A percentile compares a stretch with the other conserved stretches of the same genome.
Evolutionary conservation across 441 rosid species (phyloP).

Genomic region (Populus hybrid): DNA sequence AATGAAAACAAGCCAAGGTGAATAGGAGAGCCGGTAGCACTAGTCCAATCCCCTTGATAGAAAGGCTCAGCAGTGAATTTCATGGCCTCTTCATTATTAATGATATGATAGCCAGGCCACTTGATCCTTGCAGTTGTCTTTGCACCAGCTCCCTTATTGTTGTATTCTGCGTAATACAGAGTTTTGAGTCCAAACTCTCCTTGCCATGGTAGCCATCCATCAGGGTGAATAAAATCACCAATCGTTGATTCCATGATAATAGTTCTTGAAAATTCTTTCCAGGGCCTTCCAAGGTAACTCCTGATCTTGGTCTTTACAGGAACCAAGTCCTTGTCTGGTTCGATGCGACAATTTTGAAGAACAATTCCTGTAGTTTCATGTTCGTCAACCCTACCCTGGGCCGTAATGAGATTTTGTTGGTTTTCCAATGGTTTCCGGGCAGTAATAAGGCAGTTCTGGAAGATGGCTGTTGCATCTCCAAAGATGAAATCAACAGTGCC

Average conservation of each 20-base stretch:
- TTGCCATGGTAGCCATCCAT: conserved; percentile 59
- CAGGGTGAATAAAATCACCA: conserved; percentile 55
- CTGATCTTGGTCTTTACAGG: conserved; percentile 34
- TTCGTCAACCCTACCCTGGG: conserved; percentile 54
- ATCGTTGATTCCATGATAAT: conserved; percentile 61
- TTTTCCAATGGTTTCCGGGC: conserved; percentile 47
- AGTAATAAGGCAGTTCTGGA: conserved; percentile 61
- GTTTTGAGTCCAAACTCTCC: conserved; percentile 50
- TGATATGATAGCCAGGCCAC: conserved; percentile 61
- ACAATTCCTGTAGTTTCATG: conserved; percentile 60
- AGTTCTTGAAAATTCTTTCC: conserved; percentile 63
- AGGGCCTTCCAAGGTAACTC: conserved; percentile 71
- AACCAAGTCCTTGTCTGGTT: conserved; percentile 36
- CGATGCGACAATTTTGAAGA: conserved; percentile 52
- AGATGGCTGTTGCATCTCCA: conserved; percentile 62
- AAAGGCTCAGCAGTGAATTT: conserved; percentile 53
- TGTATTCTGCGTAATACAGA: conserved; percentile 56
- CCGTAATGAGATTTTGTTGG: conserved; percentile 50
- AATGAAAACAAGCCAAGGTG: conserved; percentile 29
- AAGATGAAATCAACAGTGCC: conserved; percentile 81
- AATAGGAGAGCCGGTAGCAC: conserved; percentile 33
- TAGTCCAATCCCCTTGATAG: conserved; percentile 61
- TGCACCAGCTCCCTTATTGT: conserved; percentile 54
- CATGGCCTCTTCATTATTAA: conserved; percentile 42
- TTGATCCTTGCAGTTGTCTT: conserved; percentile 41